Evolutionary conservation across 1,284 basidiomycete species (phyloP).

Genomic region (Porodaedalea pini): DNA sequence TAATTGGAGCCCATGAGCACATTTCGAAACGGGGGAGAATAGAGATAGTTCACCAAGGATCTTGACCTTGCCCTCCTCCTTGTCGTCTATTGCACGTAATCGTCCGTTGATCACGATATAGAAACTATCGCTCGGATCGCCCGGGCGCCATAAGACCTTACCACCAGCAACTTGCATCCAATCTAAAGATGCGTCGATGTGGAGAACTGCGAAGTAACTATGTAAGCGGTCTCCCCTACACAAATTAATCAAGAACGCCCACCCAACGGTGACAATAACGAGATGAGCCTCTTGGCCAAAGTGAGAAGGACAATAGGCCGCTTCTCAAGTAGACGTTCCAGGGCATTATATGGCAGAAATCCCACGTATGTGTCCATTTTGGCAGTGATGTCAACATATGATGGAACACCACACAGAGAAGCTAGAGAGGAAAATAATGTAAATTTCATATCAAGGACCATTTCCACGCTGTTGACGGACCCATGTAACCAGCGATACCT

Average conservation of each 20-base stretch:
- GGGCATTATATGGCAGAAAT: conserved; percentile 83
- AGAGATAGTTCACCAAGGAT: conserved; percentile 67
- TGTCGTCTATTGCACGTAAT: conserved; percentile 77
- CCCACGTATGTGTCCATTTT: conserved; percentile 98
- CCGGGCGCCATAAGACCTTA: conserved; percentile 88
- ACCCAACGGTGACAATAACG: conserved; percentile 90
- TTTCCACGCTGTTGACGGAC: conserved; percentile 35
- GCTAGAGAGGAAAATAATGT: conserved; percentile 43
- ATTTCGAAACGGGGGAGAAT: not conserved
- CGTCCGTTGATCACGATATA: conserved; percentile 99
- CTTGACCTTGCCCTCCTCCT: conserved; percentile 67
- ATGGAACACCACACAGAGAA: conserved; percentile 86
- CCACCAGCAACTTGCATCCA: conserved; percentile 98
- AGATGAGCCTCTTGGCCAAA: conserved; percentile 93
- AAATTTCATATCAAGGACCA: not conserved
- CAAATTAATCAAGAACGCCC: conserved; percentile 25
- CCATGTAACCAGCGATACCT: conserved; percentile 96
- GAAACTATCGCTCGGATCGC: conserved; percentile 89
- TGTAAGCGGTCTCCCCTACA: not conserved
- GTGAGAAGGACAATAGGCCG: conserved; percentile 94
- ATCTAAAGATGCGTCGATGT: conserved; percentile 96
- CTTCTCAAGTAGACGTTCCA: conserved; percentile 89
- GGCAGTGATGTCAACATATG: conserved; percentile 94
- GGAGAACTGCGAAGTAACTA: conserved; percentile 64
- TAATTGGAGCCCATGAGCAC: not conserved